Conservation (phyloP, 768 basidiomycete genomes). For the Nidularia sp. region DNA sequence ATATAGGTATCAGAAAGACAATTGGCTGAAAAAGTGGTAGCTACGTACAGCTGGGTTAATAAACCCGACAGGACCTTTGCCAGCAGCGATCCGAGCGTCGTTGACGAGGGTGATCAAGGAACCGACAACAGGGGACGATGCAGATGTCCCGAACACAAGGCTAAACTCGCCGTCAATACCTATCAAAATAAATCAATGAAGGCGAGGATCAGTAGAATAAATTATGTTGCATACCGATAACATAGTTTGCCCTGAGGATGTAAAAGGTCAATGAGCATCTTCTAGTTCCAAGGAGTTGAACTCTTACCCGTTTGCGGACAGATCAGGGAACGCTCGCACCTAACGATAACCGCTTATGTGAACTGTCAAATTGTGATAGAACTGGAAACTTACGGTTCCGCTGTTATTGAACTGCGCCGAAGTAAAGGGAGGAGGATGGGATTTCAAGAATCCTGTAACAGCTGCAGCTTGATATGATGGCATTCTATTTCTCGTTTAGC, state of each 20-base stretch:
- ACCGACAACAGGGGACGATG: slow-evolving; percentile 43
- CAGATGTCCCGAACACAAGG: slow-evolving; percentile 46
- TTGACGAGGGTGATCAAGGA: slow-evolving; percentile 49
- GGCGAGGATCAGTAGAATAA: no score
- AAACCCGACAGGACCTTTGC: slow-evolving; percentile 44
- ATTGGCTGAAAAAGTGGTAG: not conserved
- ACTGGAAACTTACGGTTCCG: slow-evolving; percentile 21
- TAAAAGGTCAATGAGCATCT: not conserved
- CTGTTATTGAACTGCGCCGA: slow-evolving; percentile 42
- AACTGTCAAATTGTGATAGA: not conserved
- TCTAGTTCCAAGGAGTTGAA: not conserved
- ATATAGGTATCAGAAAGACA: slow-evolving; percentile 3
- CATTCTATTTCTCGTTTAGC: slow-evolving; percentile 15
- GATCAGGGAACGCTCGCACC: slow-evolving; percentile 47
- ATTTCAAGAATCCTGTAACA: slow-evolving; percentile 32
- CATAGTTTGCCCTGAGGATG: slow-evolving; percentile 28
- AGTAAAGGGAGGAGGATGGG: slow-evolving; percentile 34
- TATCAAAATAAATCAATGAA: not conserved
- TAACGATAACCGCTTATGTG: slow-evolving; percentile 6
- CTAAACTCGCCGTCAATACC: slow-evolving; percentile 34
- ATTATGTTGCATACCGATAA: slow-evolving; percentile 21
- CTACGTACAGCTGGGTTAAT: slow-evolving; percentile 38
- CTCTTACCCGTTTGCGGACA: slow-evolving; percentile 41
- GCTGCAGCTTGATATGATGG: slow-evolving; percentile 41
- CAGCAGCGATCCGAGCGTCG: slow-evolving; percentile 39